Evolutionary conservation across 306 rosid species (phyloP), one percentile per base, ranked within the genome.

Genomic region (Lagenaria siceraria): DNA sequence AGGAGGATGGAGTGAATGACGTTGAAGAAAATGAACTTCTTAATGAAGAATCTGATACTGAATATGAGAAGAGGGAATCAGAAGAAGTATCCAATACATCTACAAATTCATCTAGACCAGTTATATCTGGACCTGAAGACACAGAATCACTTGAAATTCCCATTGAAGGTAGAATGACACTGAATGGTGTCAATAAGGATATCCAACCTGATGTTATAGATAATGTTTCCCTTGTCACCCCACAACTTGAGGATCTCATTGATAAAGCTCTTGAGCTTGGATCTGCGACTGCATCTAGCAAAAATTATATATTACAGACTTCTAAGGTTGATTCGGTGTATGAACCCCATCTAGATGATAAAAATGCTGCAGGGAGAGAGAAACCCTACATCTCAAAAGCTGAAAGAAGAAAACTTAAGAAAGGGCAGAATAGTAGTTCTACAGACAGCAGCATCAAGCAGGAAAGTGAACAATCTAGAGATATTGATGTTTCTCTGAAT

Each of bases 211-310:
- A 81, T 76, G 80, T 71, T 81, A 83, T 82, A 62, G 78, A 84
- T 72, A 84, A 78, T 82, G 82, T 82, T 77, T 83, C 90, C 46
- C 79, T 91, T 29, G 92, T 87, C 77, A 80, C 85, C 40, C 88
- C 90, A 55, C 91, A 88, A 83, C 97, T 95, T 54, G 99, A 95
- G 86, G 97, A 95, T 80, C 97, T 95, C 61, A 75, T 95, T 68
- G 99, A 95, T 86, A 89, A 88, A 81, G 93, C 99, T 75, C 92
- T 95, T 77, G 97, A 85, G 81, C 92, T 95, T 87, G 99, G 99
- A 77, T 89, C 96, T 81, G 84, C 88, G 38, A 80, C 87, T 82
- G 81, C 78, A 78, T 72, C 88, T 62, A 70, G 82, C 85, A 89
- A 84, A 79, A 85, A 52, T 70, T 86, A 87, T 81, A 85, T 69